Evolutionary conservation across 2,329 filamentous ascomycete species (phyloP).

Genomic region (Boeremia exigua): DNA sequence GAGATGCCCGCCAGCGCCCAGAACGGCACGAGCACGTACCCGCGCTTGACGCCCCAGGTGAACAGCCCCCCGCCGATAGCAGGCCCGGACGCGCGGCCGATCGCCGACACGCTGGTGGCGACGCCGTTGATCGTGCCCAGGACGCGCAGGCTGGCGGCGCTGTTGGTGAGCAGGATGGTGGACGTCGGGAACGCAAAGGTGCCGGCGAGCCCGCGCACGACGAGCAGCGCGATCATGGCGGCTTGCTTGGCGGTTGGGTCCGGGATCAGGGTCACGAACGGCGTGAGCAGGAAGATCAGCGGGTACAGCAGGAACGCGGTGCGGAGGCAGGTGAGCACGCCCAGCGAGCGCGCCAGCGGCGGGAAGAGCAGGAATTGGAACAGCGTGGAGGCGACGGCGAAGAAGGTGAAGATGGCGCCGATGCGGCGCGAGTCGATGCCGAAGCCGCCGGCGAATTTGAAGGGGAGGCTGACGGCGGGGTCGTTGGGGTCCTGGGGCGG

Average conservation of each 20-base stretch:
- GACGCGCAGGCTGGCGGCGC: slow-evolving; percentile 73
- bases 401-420: slow-evolving; percentile 83
- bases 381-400: slow-evolving; percentile 78
- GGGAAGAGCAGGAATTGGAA: slow-evolving; percentile 90
- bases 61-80: slow-evolving; percentile 76
- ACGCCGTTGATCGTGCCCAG: slow-evolving; percentile 91
- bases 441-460: slow-evolving; percentile 85
- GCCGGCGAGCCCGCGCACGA: slow-evolving; percentile 74
- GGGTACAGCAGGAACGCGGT: slow-evolving; percentile 72
- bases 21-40: slow-evolving; percentile 81
- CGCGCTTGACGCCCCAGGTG: slow-evolving; percentile 74
- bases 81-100: slow-evolving; percentile 82
- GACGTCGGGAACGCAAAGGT: slow-evolving; percentile 90
- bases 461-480: slow-evolving; percentile 68
- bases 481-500: slow-evolving; percentile 61
- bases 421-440: slow-evolving; percentile 76
- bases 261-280: slow-evolving; percentile 74
- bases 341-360: slow-evolving; percentile 71
- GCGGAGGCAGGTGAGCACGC: slow-evolving; percentile 76
- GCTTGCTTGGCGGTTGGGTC: slow-evolving; percentile 60
- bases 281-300: slow-evolving; percentile 78
- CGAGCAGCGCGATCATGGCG: slow-evolving; percentile 69
- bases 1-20: slow-evolving; percentile 75
- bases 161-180: slow-evolving; percentile 91
- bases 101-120: slow-evolving; percentile 79